Evolutionary conservation across 192 early-diverging fungal species (phyloP).

Genomic region (Gonapodya sp.): DNA sequence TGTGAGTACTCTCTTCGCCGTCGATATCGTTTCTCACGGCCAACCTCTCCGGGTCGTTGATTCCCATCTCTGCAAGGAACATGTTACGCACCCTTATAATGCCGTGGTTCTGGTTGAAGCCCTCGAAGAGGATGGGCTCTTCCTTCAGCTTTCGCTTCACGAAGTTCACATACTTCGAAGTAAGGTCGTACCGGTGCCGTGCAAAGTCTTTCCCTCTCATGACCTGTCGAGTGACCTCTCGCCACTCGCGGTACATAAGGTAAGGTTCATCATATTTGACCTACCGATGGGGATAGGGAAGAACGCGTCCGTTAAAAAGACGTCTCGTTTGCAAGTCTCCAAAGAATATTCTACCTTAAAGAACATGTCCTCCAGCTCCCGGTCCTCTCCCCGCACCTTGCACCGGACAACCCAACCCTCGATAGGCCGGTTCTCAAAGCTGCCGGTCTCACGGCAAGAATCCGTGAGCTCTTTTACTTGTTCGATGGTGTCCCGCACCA

Average conservation of each 20-base stretch:
- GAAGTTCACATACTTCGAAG: constrained; percentile 67
- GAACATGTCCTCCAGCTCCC: constrained; percentile 28
- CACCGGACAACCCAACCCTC: constrained; percentile 93
- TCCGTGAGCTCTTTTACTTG: constrained; percentile 64
- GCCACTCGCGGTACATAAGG: constrained; percentile 90
- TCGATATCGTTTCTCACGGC: constrained; percentile 4
- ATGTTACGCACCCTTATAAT: constrained; percentile 70
- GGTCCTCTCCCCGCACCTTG: constrained; percentile 17
- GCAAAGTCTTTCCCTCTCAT: constrained; percentile 29
- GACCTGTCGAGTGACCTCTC: constrained; percentile 74
- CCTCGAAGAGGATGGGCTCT: constrained; percentile 55
- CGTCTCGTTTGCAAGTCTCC: neutral
- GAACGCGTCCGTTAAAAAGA: neutral
- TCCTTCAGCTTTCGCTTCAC: constrained; percentile 42
- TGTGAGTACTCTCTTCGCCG: constrained; percentile 10
- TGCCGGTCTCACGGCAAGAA: constrained; percentile 48
- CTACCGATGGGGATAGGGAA: neutral
- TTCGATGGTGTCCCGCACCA: constrained; percentile 38
- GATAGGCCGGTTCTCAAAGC: constrained; percentile 58
- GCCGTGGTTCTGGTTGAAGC: constrained; percentile 61
- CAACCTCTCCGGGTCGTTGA: neutral
- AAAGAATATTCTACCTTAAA: constrained; percentile 50
- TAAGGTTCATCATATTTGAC: constrained; percentile 94
- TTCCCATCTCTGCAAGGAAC: constrained; percentile 51
- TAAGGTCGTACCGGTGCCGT: constrained; percentile 41